Evolutionary conservation across 2,329 filamentous ascomycete genomes (phyloP), one percentile per base, ranked within the genome.

Genomic region (Fusarium sp.): DNA sequence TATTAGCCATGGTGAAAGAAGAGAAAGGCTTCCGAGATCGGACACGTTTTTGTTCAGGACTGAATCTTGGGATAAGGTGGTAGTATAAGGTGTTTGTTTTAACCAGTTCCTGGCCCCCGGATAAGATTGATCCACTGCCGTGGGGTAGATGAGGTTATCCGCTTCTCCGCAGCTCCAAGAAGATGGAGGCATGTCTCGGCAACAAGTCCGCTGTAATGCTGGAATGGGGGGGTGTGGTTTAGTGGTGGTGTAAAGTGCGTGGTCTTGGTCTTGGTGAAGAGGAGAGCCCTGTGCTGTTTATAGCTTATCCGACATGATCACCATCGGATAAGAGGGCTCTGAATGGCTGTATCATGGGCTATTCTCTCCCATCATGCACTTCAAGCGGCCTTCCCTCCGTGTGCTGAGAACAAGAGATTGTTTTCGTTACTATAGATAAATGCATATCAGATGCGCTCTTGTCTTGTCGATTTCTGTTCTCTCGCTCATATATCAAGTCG

Each of bases 151-250:
- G 43, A 54, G n/a, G 32, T 41, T 48, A 51, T 51, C 55, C 31
- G 32, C 38, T 45, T 66, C 57, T 61, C 61, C 66, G 61, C 61
- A 63, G 9, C 25, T 33, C 8, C 8, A 25, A 25, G 21, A 47
- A 64, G 64, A 19, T 50, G 62, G 66, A 59, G 66, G 41, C n/a
- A n/a, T n/a, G n/a, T 17, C 6, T 35, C 64, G 64, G 66, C 46
- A 33, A 57, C 61, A 66, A 66, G 56, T 32, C 64, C 64, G 66
- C 35, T 17, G 27, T 14, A 33, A 6, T n/a, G 14, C 14, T 14
- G 6, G 17, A n/a, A 14, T 17, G 5, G 19, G 36, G 36, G 36
- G 29, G 11, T 8, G 0, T 7, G 9, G 4, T 35, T 8, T 0
- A 4, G 13, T 5, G 11, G 4, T 32, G 11, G 7, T 29, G 13